Percentiles rank a stretch among this genome's conserved stretches.
These are phyloP conservation scores for Hysterium pulicare DNA, from an alignment of 2,329 filamentous ascomycete species.

Conservation along the genomic window DNA sequence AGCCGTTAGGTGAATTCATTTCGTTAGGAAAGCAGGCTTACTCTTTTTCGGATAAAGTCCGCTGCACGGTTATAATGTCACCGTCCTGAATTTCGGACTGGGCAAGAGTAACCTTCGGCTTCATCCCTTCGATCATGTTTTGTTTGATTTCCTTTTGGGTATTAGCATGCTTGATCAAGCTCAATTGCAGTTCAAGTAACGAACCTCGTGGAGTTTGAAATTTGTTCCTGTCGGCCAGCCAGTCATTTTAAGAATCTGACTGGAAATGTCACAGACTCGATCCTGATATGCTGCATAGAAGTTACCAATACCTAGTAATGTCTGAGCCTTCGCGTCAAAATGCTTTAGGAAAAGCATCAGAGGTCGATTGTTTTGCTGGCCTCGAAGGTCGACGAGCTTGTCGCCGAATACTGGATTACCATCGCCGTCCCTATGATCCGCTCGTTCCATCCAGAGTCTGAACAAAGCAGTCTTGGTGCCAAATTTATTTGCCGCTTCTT, in stretches of 20 bases:
- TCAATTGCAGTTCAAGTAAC: too few relatives aligned
- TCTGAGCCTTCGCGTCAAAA: constrained; percentile 77
- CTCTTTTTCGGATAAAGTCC: constrained; percentile 52
- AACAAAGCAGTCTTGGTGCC: constrained; percentile 67
- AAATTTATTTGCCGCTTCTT: constrained; percentile 65
- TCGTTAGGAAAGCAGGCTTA: constrained; percentile 12
- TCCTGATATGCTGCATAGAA: constrained; percentile 85
- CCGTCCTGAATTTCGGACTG: constrained; percentile 94
- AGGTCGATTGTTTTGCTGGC: constrained; percentile 51
- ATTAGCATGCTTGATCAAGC: too few relatives aligned
- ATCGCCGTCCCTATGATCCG: constrained; percentile 66
- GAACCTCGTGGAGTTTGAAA: constrained; percentile 73
- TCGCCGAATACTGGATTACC: constrained; percentile 72
- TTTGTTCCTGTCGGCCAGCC: constrained; percentile 75
- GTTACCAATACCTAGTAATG: constrained; percentile 72
- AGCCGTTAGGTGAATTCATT: constrained; percentile 1
- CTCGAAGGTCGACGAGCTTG: constrained; percentile 54
- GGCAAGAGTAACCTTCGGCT: constrained; percentile 82
- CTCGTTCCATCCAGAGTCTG: constrained; percentile 76
- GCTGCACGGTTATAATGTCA: constrained; percentile 94
- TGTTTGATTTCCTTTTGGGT: constrained; percentile 79
- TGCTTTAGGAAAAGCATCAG: constrained; percentile 91
- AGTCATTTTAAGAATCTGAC: constrained; percentile 77
- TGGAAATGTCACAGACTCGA: constrained; percentile 80
- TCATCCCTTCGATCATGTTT: constrained; percentile 93